Evolutionary conservation across 768 basidiomycete genomes (phyloP), one percentile per base, ranked within the genome.

Genomic region (Mycena indigotica): DNA sequence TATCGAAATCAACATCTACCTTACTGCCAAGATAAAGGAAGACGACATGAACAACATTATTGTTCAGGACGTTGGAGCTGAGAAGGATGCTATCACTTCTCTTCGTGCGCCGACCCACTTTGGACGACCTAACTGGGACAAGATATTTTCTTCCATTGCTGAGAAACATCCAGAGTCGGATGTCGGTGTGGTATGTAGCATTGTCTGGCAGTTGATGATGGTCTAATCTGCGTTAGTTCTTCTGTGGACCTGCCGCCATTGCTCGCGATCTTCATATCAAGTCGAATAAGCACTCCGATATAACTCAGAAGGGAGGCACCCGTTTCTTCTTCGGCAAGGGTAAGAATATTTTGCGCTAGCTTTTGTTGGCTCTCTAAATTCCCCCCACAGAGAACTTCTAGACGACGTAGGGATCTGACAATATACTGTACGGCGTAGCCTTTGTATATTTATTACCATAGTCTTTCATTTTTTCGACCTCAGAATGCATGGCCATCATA

Each of bases 1-100:
- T 60, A 95, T 95, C 61, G 95, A 97, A 77, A 95, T 96, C 68
- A 93, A 88, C 73, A 95, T 93, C 65, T 94, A 96, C 72, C 84
- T 98, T 23, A 97, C 95, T 1, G 91, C 90, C 24, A 91, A 85
- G 78, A 84, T 98, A 69, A 92, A 92, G 76, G 90, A 95, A 63
- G 93, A 95, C 69, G 93, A 98, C 63, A 86, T 95, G 84, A 91
- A 87, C 75, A 97, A 96, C 70, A 95, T 97, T 71, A 84, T 95
- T 54, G 91, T 90, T 6, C 89, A 93, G 67, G 94, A 96, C 65
- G 94, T 97, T 41, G 95, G 95, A 55, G 91, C 91, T 1, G 92
- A 96, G 61, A 88, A 87, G 72, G 95, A 98, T 65, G 89, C 94
- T 3, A 91, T 98, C 70, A 96, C 95, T 4, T 84, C 86, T 1